These are phyloP conservation scores for Candida labiduridarum DNA, from an alignment of 1,139 yeast species.

Conservation along the genomic window DNA sequence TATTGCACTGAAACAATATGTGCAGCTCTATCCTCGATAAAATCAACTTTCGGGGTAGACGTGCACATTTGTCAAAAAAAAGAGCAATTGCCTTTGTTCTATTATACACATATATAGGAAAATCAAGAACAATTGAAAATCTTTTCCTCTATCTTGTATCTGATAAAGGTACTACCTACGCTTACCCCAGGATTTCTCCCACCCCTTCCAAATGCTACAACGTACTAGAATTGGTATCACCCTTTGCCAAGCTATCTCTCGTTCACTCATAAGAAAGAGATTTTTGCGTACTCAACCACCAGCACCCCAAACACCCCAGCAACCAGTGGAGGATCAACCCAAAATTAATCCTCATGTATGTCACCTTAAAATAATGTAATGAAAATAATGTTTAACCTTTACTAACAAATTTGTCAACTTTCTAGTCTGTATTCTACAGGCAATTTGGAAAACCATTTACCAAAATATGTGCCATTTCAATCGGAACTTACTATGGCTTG, in stretches of 20 bases:
- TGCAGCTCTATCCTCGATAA: background rate
- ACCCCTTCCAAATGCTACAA: background rate
- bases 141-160: no score
- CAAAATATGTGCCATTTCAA: slow-evolving; percentile 21
- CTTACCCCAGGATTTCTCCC: no score
- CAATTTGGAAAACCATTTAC: slow-evolving; percentile 22
- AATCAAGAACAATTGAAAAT: no score
- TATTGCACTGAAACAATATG: no score
- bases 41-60: background rate
- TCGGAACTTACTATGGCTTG: slow-evolving; percentile 22
- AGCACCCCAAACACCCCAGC: background rate
- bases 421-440: slow-evolving; percentile 21
- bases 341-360: slow-evolving; percentile 21
- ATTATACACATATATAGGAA: background rate
- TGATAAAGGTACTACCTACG: no score
- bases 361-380: slow-evolving; percentile 1
- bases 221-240: background rate
- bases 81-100: background rate
- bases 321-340: background rate
- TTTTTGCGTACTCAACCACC: background rate
- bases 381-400: background rate
- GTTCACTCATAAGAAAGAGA: background rate
- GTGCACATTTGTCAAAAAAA: background rate
- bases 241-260: background rate
- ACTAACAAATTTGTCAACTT: slow-evolving; percentile 1